Evolutionary conservation across 2,329 filamentous ascomycete genomes (phyloP).

Genomic region (Dendryphion nanum): DNA sequence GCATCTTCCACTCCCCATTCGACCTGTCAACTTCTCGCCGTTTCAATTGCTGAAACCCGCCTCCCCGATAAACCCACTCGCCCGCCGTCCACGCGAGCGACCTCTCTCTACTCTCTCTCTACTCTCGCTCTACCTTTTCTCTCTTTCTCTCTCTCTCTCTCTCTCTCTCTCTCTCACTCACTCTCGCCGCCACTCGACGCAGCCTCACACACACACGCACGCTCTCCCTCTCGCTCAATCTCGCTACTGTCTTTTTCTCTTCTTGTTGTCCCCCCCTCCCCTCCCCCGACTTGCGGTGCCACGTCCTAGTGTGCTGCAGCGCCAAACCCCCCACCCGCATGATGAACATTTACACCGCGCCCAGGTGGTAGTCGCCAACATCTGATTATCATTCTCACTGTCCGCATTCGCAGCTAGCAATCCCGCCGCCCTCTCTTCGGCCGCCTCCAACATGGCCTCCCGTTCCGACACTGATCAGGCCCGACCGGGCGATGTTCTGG

Average conservation of each 20-base stretch:
- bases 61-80: no score
- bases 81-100: no score
- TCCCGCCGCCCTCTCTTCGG: constrained; percentile 1
- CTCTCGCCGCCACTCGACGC: background rate
- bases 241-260: background rate
- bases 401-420: background rate
- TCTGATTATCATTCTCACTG: background rate
- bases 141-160: no score
- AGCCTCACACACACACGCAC: background rate
- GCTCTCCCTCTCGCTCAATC: no score
- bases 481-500: constrained; percentile 64
- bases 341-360: constrained; percentile 10
- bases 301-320: constrained; percentile 7
- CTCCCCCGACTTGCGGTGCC: constrained; percentile 2
- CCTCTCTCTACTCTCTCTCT: no score
- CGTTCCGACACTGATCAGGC: constrained; percentile 47
- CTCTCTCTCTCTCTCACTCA: background rate
- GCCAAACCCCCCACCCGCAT: constrained; percentile 5
- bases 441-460: constrained; percentile 26
- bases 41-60: no score
- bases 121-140: no score
- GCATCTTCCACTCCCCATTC: background rate
- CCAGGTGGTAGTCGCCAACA: constrained; percentile 17
- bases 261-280: background rate
- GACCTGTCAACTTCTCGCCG: no score